Evolutionary conservation across 768 basidiomycete genomes (phyloP), one percentile per base, ranked within the genome.

Genomic region (Suillus brevipes): DNA sequence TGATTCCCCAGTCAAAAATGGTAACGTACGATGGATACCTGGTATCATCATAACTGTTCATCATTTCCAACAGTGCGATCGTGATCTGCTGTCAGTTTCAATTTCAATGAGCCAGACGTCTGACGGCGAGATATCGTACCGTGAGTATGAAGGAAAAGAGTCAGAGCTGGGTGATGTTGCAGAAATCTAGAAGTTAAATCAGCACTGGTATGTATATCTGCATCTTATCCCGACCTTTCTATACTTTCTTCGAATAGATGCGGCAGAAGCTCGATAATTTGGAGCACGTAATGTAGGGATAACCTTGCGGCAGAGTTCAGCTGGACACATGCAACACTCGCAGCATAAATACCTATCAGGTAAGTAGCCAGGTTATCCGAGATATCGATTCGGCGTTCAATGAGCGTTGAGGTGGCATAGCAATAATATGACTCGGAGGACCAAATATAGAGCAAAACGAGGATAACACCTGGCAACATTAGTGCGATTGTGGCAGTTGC

Each of bases 381-480:
- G 53, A 55, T 55, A 34, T 55, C 53, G 53, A 55, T 55, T 55
- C 31, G 34, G 53, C 53, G 31, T 36, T 55, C 18, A 18, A 20
- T 34, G 52, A 12, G 9, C 18, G 52, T 20, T 5, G 18, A 31
- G 28, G 28, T 20, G 10, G 18, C 9, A 20, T 45, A 9, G 10
- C 18, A 13, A 49, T 49, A 12, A 31, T 6, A n/a, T 10, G 6
- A 31, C 25, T 28, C 13, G 8, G 16, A 16, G 25, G 25, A 10
- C 53, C 31, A 55, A 20, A 20, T 16, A 31, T 31, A 20, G 52
- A 53, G 10, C 9, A 20, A 20, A 55, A 55, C 53, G 53, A 55
- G 53, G 53, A 55, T 34, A 55, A 34, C 20, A 20, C 53, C 53
- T 34, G 53, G 20, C 20, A n/a, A 55, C 53, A 55, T 34, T 3